Conservation (phyloP, 2,329 filamentous ascomycete species). For the Trichoderma brevicompactum region DNA sequence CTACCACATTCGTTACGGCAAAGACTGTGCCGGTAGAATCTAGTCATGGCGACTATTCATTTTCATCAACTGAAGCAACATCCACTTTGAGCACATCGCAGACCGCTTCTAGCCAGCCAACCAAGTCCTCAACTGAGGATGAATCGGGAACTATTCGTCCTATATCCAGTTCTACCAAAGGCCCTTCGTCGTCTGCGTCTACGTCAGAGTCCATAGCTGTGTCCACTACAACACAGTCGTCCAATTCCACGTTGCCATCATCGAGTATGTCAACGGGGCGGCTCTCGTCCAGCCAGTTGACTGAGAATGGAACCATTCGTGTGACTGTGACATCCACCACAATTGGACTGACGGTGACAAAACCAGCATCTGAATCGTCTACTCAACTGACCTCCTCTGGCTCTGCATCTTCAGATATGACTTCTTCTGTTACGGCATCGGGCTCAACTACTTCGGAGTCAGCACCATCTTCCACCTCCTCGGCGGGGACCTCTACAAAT, state of each 20-base stretch:
- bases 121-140: background rate
- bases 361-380: background rate
- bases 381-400: background rate
- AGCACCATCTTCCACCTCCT: background rate
- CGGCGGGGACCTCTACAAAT: background rate
- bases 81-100: background rate
- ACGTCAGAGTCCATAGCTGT: background rate
- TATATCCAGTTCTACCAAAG: background rate
- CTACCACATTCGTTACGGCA: constrained; percentile 20
- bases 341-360: constrained; percentile 3
- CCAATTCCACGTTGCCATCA: background rate
- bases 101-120: background rate
- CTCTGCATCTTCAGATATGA: background rate
- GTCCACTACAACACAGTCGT: background rate
- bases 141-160: constrained; percentile 20
- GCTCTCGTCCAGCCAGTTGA: background rate
- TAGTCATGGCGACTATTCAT: constrained; percentile 11
- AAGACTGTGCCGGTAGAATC: constrained; percentile 11
- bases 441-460: background rate
- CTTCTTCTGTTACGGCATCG: background rate
- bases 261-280: background rate
- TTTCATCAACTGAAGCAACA: constrained; percentile 3
- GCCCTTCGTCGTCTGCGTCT: background rate
- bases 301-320: constrained; percentile 8
- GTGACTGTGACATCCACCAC: constrained; percentile 9